Conservation (phyloP, 73 alveolate species). For the Paramecium tetraurelia region DNA sequence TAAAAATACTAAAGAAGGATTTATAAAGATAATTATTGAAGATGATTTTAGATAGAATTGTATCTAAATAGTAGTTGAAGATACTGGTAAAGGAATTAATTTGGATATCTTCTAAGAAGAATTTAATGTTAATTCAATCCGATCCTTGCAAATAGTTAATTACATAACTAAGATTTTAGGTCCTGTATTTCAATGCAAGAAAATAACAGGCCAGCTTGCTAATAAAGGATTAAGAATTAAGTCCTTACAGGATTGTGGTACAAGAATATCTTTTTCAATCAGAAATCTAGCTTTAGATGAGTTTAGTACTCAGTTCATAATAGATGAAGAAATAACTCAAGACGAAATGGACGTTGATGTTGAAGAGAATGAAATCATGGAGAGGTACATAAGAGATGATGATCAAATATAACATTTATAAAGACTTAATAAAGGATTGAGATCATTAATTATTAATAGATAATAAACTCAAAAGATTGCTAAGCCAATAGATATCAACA, state of each 20-base stretch:
- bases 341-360: background rate
- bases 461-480: background rate
- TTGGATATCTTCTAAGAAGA: background rate
- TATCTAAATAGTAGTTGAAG: background rate
- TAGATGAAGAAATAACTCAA: background rate
- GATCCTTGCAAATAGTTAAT: background rate
- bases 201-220: background rate
- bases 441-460: background rate
- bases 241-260: background rate
- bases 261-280: background rate
- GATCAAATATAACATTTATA: background rate
- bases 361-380: background rate
- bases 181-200: background rate
- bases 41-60: background rate
- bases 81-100: background rate
- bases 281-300: background rate
- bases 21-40: background rate
- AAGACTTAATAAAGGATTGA: background rate
- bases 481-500: background rate
- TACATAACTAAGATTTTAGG: background rate
- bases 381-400: background rate
- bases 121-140: background rate
- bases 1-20: constrained; percentile 25
- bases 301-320: background rate
- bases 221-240: background rate